Evolutionary conservation across 164 flowering plant genomes (phyloP), one percentile per base, ranked within the genome.

Genomic region (Nelumbo lutea): DNA sequence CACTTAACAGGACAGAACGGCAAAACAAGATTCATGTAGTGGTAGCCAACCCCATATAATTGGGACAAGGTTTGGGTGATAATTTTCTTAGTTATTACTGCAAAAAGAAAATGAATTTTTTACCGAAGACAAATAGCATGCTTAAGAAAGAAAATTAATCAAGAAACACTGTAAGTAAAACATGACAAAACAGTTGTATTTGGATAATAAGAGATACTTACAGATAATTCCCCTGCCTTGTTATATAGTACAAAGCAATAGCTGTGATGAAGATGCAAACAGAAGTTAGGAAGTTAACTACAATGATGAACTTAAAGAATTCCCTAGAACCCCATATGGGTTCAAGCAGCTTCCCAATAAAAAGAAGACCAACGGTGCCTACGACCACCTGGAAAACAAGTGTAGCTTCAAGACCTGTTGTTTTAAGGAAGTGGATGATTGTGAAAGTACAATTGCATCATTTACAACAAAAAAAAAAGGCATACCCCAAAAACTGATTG

Each of bases 261-360:
- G 98, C 96, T 14, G 97, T 90, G 68, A 87, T 67, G 73, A 93
- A 96, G 67, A 90, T 87, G 50, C 90, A 88, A 15, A 93, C 68
- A 58, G 84, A 93, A 65, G 93, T 90, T 44, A 96, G 75, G 68
- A 88, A 78, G 86, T 96, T 96, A 51, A 93, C 87, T 2, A 90
- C 73, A 77, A 93, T 75, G 72, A 93, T 83, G 83, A 96, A 96
- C 87, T 96, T 96, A 77, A 90, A 76, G 80, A 96, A 93, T 73
- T 96, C 99, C 77, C 78, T 86, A 57, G 99, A 83, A 61, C 99
- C 99, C 98, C 99, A 96, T 47, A 93, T 77, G 45, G 98, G 99
- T 69, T 96, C 96, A 72, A 96, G 96, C 83, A 93, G 75, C 82
- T 84, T 93, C 73, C 99, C 97, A 69, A 90, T 70, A 72, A 96